Evolutionary conservation across 2,329 filamentous ascomycete species (phyloP).

Genomic region (Cercospora citrullina): DNA sequence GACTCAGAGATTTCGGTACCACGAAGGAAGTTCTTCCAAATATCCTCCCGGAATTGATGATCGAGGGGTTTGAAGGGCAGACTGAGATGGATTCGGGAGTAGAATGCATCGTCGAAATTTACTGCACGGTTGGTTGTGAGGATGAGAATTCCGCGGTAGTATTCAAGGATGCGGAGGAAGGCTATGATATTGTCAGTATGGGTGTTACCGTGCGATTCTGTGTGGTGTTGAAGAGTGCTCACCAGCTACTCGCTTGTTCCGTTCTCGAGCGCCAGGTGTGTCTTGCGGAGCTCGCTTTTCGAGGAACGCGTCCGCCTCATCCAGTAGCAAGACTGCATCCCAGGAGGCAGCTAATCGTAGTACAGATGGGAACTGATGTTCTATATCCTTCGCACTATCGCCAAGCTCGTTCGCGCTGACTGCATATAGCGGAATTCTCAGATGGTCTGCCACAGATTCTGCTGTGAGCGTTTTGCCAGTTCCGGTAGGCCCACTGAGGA

Average conservation of each 20-base stretch:
- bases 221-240: constrained; percentile 13
- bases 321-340: constrained; percentile 41
- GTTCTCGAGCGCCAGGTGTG: constrained; percentile 16
- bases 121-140: constrained; percentile 43
- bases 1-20: constrained; percentile 8
- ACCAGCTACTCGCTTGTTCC: constrained; percentile 30
- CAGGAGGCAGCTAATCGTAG: constrained; percentile 28
- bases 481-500: constrained; percentile 33
- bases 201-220: not conserved
- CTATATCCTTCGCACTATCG: constrained; percentile 26
- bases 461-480: constrained; percentile 33
- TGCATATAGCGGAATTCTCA: constrained; percentile 16
- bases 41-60: constrained; percentile 48
- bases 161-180: constrained; percentile 41
- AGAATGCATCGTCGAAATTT: constrained; percentile 42
- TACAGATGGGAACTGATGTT: constrained; percentile 22
- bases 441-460: constrained; percentile 23
- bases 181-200: constrained; percentile 21
- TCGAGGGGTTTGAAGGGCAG: constrained; percentile 26
- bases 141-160: constrained; percentile 44
- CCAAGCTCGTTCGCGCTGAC: constrained; percentile 22
- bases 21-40: constrained; percentile 75
- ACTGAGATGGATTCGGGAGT: constrained; percentile 39
- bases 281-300: constrained; percentile 17
- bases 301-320: constrained; percentile 45